Conservation (phyloP, 352 stramenopile genomes). For the Globisporangium paroecandrum region DNA sequence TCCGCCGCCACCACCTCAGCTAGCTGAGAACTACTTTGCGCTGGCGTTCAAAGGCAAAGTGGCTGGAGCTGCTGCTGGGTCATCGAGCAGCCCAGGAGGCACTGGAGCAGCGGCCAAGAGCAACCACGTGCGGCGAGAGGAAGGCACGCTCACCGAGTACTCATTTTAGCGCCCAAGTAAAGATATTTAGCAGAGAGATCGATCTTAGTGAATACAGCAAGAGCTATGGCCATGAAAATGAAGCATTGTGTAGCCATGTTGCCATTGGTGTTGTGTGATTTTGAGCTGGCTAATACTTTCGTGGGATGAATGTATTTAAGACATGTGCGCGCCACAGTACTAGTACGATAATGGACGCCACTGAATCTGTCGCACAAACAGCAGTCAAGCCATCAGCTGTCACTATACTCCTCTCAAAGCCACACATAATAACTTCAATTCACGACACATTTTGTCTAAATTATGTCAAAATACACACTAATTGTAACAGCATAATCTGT, state of each 20-base stretch:
- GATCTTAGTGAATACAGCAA: not conserved
- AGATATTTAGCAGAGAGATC: not conserved
- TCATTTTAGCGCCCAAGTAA: not conserved
- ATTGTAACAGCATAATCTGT: not conserved
- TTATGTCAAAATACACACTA: not conserved
- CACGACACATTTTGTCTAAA: not conserved
- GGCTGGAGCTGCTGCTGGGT: not conserved
- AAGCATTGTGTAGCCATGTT: not conserved
- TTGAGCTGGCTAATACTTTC: not conserved
- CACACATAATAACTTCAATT: not conserved
- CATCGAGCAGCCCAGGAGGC: not conserved
- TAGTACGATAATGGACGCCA: not conserved
- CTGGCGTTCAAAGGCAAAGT: slow-evolving; percentile 43
- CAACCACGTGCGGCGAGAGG: slow-evolving; percentile 25
- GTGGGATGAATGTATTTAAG: not conserved
- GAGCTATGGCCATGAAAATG: not conserved
- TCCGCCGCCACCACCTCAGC: slow-evolving; percentile 6
- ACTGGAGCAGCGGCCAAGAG: slow-evolving; percentile 12
- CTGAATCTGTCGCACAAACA: slow-evolving; percentile 2
- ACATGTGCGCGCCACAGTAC: slow-evolving; percentile 19
- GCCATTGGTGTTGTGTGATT: not conserved
- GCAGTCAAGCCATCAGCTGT: not conserved
- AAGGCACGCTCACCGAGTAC: slow-evolving; percentile 13
- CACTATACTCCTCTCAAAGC: not conserved
- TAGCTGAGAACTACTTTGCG: slow-evolving; percentile 34